phyloP scores from a whole-genome alignment of 352 stramenopile genomes.

The Aphanomyces euteiches region DNA sequence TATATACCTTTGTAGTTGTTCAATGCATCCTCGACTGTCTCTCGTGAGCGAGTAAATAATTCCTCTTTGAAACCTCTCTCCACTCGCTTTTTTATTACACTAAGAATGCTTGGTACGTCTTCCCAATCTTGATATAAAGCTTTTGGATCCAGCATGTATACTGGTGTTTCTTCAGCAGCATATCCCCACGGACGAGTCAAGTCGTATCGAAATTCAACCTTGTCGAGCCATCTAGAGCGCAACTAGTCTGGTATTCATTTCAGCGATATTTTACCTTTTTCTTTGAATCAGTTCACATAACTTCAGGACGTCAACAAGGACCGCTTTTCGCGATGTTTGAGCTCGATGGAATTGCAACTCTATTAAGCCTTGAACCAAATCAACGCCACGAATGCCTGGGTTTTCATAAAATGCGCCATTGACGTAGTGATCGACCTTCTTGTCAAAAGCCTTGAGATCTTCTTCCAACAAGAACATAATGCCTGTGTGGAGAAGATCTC shows the following conservation, averaged over 20 bases:
- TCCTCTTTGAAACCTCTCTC: constrained; percentile 61
- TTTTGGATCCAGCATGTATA: constrained; percentile 48
- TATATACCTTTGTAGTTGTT: constrained; percentile 61
- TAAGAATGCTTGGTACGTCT: constrained; percentile 52
- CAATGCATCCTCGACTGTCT: constrained; percentile 48
- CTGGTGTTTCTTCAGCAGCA: constrained; percentile 43
- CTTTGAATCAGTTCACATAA: constrained; percentile 52
- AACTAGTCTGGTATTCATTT: not conserved
- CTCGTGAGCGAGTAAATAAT: constrained; percentile 46
- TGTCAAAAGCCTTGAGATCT: constrained; percentile 52
- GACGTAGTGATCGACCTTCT: constrained; percentile 53
- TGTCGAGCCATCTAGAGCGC: constrained; percentile 54
- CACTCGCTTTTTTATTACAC: constrained; percentile 61
- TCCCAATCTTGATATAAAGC: constrained; percentile 40
- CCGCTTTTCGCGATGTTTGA: constrained; percentile 46
- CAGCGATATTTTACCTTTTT: constrained; percentile 32
- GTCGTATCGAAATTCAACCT: constrained; percentile 69
- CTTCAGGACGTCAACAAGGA: constrained; percentile 51
- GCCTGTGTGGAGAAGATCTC: constrained; percentile 4
- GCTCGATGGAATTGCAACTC: constrained; percentile 50
- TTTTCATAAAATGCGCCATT: constrained; percentile 63
- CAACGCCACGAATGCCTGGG: constrained; percentile 43
- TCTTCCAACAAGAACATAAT: constrained; percentile 47
- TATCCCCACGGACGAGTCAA: constrained; percentile 60
- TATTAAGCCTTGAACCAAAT: constrained; percentile 54